Base-by-base conservation (phyloP, 2,329 filamentous ascomycete species). In the Aspergillus sojae region DNA sequence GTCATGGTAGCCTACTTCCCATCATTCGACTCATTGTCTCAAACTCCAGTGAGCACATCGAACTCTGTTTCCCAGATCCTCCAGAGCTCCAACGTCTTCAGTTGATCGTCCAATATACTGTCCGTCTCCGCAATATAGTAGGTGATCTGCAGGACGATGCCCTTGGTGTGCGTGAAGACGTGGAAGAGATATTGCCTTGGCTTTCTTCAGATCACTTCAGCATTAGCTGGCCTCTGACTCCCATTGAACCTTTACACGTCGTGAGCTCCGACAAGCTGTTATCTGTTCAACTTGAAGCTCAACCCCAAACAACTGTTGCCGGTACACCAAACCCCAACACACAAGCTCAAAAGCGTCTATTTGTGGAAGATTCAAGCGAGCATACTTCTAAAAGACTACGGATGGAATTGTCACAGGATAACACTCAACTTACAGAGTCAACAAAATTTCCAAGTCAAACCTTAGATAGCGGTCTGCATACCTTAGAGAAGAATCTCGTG, bases 31-130 rank as follows among this genome's bases (percentile, higher is more conserved):
- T 83, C 7, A 65, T 82, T 34, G 72, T 82, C 23, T 73, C 79
- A n/a, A 83, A 82, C 64, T 78, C 79, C 1, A 77, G 77, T 45
- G 81, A 83, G 62, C 81, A 83, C 66, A 77, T 82, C 43, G 75
- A 79, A 58, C 74, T 75, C 48, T 83, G 80, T 64, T 72, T 82
- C 34, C 78, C 80, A 5, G 70, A 77, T 43, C 63, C 75, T 23
- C 67, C 74, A 2, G 74, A 77, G 36, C 57, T 72, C 3, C 74
- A 78, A 48, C 72, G 71, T 30, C 70, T 81, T 28, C 71, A 73
- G 5, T 60, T 76, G 21, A 69, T 80, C 46, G 60, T 79, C 30
- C 72, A 77, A 48, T 74, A 77, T 64, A 75, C 75, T 16, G 67
- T 67, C 11, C 70, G 71, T 54, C 70, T 79, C 41, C 72, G 72